Evolutionary conservation across 2,329 filamentous ascomycete genomes (phyloP).

Genomic region (Nectriaceae sp.): DNA sequence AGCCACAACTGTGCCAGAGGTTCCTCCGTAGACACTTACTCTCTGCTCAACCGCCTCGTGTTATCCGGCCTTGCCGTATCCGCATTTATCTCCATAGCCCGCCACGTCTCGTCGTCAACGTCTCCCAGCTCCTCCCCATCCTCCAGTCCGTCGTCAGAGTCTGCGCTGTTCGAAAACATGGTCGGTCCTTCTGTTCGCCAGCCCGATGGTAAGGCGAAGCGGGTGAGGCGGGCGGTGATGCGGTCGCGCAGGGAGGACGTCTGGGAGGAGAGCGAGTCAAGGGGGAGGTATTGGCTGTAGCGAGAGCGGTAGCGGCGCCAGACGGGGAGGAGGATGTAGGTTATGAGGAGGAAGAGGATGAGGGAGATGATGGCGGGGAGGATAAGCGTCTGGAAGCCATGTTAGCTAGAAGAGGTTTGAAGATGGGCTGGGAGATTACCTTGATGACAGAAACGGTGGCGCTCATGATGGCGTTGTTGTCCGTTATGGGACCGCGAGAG

Average conservation of each 20-base stretch:
- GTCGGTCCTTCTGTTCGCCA: conserved; percentile 49
- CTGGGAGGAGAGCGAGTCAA: conserved; percentile 62
- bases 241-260: conserved; percentile 57
- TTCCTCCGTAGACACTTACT: conserved; percentile 48
- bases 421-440: conserved; percentile 21
- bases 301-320: conserved; percentile 71
- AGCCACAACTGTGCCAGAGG: background rate
- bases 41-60: conserved; percentile 69
- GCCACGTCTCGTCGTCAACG: conserved; percentile 52
- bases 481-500: background rate
- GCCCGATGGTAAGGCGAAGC: conserved; percentile 41
- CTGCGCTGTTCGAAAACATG: conserved; percentile 42
- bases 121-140: conserved; percentile 71
- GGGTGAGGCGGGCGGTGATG: conserved; percentile 36
- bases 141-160: conserved; percentile 53
- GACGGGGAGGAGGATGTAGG: conserved; percentile 66
- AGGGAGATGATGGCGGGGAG: conserved; percentile 72
- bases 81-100: conserved; percentile 39
- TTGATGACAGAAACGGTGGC: conserved; percentile 38
- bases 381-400: conserved; percentile 61
- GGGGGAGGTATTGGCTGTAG: conserved; percentile 73
- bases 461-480: conserved; percentile 30
- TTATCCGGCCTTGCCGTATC: conserved; percentile 46
- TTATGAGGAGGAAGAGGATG: conserved; percentile 65
- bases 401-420: conserved; percentile 10